A percentile compares a stretch with the other conserved stretches of the same genome.
Evolutionary conservation across 2,329 filamentous ascomycete genomes (phyloP).

Genomic region (Fonsecaea pedrosoi): DNA sequence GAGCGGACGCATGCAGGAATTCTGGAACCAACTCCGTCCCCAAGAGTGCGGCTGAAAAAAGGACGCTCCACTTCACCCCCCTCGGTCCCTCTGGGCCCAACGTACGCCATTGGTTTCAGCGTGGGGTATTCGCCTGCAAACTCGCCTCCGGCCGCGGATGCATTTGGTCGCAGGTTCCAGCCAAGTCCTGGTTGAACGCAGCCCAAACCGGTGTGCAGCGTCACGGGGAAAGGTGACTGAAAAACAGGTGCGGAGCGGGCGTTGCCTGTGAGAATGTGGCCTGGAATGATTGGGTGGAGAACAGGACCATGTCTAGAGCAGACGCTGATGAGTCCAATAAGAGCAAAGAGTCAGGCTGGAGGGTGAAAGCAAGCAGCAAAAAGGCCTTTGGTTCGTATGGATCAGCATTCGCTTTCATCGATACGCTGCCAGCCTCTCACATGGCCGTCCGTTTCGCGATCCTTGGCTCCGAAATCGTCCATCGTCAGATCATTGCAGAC

Average conservation of each 20-base stretch:
- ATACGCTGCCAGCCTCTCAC: not conserved
- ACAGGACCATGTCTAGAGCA: not conserved
- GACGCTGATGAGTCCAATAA: not conserved
- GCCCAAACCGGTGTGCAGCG: slow-evolving; percentile 9
- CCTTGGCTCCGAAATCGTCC: not conserved
- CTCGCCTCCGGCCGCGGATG: not conserved
- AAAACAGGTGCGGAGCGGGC: not conserved
- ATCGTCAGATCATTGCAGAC: not conserved
- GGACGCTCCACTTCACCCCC: not conserved
- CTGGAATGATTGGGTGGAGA: not conserved
- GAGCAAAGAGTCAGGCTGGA: not conserved
- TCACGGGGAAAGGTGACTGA: not conserved
- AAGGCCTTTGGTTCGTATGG: not conserved
- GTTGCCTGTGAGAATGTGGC: not conserved
- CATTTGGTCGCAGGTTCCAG: not conserved
- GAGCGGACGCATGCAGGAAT: not conserved
- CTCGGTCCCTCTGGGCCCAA: not conserved
- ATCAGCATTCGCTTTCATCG: not conserved
- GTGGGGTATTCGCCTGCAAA: not conserved
- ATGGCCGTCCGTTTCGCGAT: not conserved
- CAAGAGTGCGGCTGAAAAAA: slow-evolving; percentile 5
- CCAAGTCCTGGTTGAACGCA: not conserved
- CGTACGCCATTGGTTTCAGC: not conserved
- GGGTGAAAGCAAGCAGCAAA: not conserved
- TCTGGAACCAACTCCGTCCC: not conserved